Base-by-base conservation (phyloP, 164 flowering plant species). In the Paratinospora sagittata region DNA sequence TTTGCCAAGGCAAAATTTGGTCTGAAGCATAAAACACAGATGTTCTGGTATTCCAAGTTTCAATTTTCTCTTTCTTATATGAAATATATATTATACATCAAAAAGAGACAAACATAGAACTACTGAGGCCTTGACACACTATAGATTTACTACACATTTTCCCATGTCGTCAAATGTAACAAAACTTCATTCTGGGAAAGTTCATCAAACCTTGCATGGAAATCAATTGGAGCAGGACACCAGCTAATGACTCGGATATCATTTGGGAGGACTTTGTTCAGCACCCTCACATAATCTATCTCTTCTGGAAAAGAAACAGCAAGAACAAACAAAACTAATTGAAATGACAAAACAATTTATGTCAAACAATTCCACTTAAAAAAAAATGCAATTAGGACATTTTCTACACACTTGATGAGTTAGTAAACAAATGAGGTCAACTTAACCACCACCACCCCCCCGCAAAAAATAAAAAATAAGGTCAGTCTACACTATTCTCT, bases 191-290 rank as follows among this genome's bases (percentile, higher is more conserved):
- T 30, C 26, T 23, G 47, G 30, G 10, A 33, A 70, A 68, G 60
- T 12, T 58, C 27, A 63, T 68, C 66, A 67, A 74, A 92, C 96
- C 97, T 92, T 84, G 97, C 96, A 82, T 82, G 83, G 69, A 92
- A 87, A 78, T 82, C 84, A 72, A 65, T 27, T 34, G 91, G 91
- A 81, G 78, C 88, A 78, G 94, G 89, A 81, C 84, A 87, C 96
- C 97, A 92, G 71, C 97, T 87, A 19, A 89, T 64, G 47, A 92
- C 80, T 74, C 90, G 86, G 68, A 92, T 90, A 76, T 92, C 97
- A 58, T 83, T 80, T 4, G 97, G 97, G 67, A 92, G 96, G 41
- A 72, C 94, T 83, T 80, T 78, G 73, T 92, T 92, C 70, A 92
- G 80, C 30, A 89, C 82, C 81, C 79, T 86, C 78, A 88, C 91